Conservation (phyloP, 306 rosid species). For the Luffa acutangula region DNA sequence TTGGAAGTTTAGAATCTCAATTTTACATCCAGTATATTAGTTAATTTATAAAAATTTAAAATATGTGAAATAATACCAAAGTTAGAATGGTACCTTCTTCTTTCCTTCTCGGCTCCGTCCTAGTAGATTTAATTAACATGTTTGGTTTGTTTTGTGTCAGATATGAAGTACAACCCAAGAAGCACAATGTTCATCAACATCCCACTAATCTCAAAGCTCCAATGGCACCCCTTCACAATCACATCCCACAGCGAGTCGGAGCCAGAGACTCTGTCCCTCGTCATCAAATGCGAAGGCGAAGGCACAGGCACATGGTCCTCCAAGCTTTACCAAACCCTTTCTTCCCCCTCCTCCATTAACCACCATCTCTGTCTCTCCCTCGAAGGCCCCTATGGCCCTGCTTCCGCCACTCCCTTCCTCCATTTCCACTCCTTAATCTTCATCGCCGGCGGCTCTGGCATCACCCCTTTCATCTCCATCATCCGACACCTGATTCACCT, state of each 20-base stretch:
- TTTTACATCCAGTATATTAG: too few species aligned
- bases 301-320: too few species aligned
- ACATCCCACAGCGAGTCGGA: constrained; percentile 64
- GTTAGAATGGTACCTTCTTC: too few species aligned
- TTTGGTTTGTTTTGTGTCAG: too few species aligned
- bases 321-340: constrained; percentile 49
- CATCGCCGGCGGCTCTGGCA: constrained; percentile 77
- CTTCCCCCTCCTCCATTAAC: constrained; percentile 32
- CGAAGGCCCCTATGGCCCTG: constrained; percentile 77
- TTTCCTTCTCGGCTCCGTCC: too few species aligned
- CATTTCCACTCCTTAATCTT: constrained; percentile 45
- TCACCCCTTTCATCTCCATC: constrained; percentile 65
- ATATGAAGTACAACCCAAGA: constrained; percentile 41
- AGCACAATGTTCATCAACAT: constrained; percentile 61
- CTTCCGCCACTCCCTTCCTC: constrained; percentile 34
- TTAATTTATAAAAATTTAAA: too few species aligned
- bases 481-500: constrained; percentile 41
- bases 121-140: too few species aligned
- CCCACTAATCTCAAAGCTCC: constrained; percentile 70
- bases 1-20: too few species aligned
- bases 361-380: constrained; percentile 36
- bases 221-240: constrained; percentile 86
- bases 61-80: too few species aligned
- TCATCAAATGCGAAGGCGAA: constrained; percentile 67
- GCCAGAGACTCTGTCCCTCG: constrained; percentile 41